phyloP scores from a whole-genome alignment of 768 basidiomycete species.

The Russula emetica region DNA sequence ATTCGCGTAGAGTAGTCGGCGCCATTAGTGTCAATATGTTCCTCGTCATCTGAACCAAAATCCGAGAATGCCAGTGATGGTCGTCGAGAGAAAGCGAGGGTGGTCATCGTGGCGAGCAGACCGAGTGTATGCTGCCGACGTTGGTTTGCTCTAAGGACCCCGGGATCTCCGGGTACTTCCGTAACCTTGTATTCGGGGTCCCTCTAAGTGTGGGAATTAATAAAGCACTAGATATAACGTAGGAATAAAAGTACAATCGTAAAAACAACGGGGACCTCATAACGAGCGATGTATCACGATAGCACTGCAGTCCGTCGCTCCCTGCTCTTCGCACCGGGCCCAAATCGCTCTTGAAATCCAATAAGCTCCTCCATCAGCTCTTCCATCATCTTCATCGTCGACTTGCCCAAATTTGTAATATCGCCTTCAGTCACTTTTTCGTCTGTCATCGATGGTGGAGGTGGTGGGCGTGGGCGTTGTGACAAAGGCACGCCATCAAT shows the following conservation, averaged over 20 bases:
- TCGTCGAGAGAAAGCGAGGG: conserved; percentile 17
- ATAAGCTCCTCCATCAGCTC: conserved; percentile 88
- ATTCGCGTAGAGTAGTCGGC: conserved; percentile 66
- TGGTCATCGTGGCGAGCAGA: conserved; percentile 13
- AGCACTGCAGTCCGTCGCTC: conserved; percentile 35
- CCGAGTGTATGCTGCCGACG: background rate
- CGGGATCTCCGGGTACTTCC: background rate
- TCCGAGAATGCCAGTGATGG: conserved; percentile 38
- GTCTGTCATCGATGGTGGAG: conserved; percentile 28
- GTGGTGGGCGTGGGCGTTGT: conserved; percentile 28
- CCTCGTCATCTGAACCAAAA: conserved; percentile 40
- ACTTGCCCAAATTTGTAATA: conserved; percentile 13
- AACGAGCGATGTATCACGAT: conserved; percentile 29
- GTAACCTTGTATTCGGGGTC: background rate
- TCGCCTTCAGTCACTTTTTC: conserved; percentile 25
- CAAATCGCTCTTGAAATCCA: conserved; percentile 82
- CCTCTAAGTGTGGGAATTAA: background rate
- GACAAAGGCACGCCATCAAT: conserved; percentile 31
- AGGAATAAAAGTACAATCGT: conserved; percentile 28
- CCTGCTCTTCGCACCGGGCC: conserved; percentile 47
- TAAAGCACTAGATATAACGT: conserved; percentile 27
- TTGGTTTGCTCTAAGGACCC: background rate
- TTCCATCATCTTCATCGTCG: conserved; percentile 82
- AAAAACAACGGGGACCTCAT: background rate
- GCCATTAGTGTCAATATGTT: conserved; percentile 39